Percentiles rank a stretch among this genome's conserved stretches.
Conservation (phyloP, 1,284 basidiomycete genomes). For the Sanghuangporus sanghuang region DNA sequence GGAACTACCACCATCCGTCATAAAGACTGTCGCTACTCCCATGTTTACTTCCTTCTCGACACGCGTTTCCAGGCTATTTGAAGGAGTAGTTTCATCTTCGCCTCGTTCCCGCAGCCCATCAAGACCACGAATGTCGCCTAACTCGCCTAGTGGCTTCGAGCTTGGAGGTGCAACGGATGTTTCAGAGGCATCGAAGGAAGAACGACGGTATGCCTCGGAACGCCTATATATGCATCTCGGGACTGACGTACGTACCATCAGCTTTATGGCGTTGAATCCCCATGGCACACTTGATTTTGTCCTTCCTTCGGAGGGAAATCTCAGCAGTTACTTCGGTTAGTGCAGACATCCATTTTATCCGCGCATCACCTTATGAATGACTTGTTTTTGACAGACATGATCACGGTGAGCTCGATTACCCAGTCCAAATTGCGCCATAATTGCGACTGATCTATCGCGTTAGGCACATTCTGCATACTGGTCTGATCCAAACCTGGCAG, state of each 20-base stretch:
- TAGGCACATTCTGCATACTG: conserved; percentile 29
- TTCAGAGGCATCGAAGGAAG: conserved; percentile 24
- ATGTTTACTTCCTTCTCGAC: conserved; percentile 29
- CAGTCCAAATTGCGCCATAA: not conserved
- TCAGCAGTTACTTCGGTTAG: conserved; percentile 27
- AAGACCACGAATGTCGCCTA: conserved; percentile 15
- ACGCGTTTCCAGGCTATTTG: conserved; percentile 23
- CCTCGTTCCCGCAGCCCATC: conserved; percentile 17
- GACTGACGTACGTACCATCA: conserved; percentile 4
- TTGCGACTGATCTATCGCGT: not conserved
- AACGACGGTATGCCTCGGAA: conserved; percentile 23
- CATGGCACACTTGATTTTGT: conserved; percentile 28
- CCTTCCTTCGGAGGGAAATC: conserved; percentile 25
- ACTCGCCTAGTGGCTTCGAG: conserved; percentile 20
- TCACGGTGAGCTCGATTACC: conserved; percentile 21
- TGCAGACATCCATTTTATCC: not conserved
- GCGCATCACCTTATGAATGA: not conserved
- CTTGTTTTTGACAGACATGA: conserved; percentile 23
- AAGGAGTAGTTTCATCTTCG: conserved; percentile 18
- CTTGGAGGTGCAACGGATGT: conserved; percentile 18
- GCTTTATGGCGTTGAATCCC: conserved; percentile 27
- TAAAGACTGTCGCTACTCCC: conserved; percentile 36
- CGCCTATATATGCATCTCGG: not conserved
- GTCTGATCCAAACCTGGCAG: conserved; percentile 25
- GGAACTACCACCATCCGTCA: conserved; percentile 33